Conservation (phyloP, 2,329 filamentous ascomycete species). For the Tolypocladium paradoxum region DNA sequence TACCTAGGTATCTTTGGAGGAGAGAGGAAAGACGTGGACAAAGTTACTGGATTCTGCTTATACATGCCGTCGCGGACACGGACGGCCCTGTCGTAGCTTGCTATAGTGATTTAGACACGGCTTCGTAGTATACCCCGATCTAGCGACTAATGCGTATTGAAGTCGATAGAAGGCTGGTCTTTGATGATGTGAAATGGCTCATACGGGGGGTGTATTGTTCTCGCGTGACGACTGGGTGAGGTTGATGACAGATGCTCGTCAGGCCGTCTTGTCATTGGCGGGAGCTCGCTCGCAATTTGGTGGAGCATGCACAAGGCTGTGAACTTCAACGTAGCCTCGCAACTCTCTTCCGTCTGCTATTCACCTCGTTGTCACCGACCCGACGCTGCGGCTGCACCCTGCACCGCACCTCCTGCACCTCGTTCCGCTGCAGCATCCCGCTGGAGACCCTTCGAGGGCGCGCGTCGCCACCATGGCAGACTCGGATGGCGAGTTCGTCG, state of each 20-base stretch:
- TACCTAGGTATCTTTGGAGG: not conserved
- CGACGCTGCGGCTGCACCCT: not conserved
- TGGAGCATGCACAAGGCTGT: conserved; percentile 6
- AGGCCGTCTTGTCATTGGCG: not conserved
- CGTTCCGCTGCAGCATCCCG: not conserved
- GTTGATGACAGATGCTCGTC: not conserved
- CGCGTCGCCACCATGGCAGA: conserved; percentile 46
- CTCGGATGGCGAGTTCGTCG: conserved; percentile 62
- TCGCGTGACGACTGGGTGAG: not conserved
- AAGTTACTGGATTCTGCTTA: conserved; percentile 11
- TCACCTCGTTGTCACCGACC: not conserved
- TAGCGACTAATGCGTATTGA: conserved; percentile 21
- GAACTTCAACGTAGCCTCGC: conserved; percentile 4
- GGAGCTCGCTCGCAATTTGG: not conserved
- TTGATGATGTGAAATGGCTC: not conserved
- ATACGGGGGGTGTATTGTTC: too few species aligned
- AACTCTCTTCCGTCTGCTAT: not conserved
- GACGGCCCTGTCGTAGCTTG: conserved; percentile 9
- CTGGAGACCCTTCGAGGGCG: not conserved
- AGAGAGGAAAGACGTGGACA: conserved; percentile 2
- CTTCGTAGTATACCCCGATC: conserved; percentile 27
- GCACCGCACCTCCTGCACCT: not conserved
- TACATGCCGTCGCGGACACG: conserved; percentile 10
- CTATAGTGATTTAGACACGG: conserved; percentile 21
- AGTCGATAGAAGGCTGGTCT: conserved; percentile 5